Evolutionary conservation across 1,139 yeast genomes (phyloP), one percentile per base, ranked within the genome.

Genomic region (Scheffersomyces titani): DNA sequence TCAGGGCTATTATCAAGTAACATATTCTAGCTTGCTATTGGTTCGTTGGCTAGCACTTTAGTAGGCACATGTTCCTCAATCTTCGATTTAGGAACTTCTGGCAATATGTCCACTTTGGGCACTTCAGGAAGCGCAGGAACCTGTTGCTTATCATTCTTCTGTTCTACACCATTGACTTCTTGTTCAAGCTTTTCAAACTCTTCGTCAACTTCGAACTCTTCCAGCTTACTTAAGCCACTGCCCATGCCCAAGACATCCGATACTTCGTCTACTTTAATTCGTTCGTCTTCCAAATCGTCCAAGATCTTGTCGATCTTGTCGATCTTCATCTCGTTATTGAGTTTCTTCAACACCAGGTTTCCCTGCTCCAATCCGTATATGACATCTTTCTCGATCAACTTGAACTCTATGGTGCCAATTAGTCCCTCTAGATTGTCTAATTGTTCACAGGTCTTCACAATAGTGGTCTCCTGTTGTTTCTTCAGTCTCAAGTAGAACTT

Each of bases 271-370:
- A 92, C 97, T 68, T 89, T 89, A 47, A 88, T 78, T 20, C 88
- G 78, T 56, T 94, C 96, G 47, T 92, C 97, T 52, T 89, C 92
- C 44, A 90, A 82, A 56, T 91, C 96, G 68, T 93, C 98, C 83
- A 93, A 75, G 5, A 94, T 79, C 68, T 81, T 82, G 65, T 92
- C 98, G n/a, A 92, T 89, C 66, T 85, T 85, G 49, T 90, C 94
- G 18, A 90, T 70, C 51, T 86, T 86, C 85, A 92, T 84, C 66
- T 93, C 97, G 55, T 77, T 77, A 71, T 94, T 93, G 59, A 94
- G 78, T 61, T 85, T 86, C 63, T 82, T 86, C 62, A 94, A 80
- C 7, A 92, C 91, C 57, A 80, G 76, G 68, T 89, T 92, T 24
- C 98, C 98, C 62, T 89, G 88, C 63, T 85, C 81, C 51, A 94